Conservation (phyloP, 208 protist species). For the Balamuthia mandrillaris region DNA sequence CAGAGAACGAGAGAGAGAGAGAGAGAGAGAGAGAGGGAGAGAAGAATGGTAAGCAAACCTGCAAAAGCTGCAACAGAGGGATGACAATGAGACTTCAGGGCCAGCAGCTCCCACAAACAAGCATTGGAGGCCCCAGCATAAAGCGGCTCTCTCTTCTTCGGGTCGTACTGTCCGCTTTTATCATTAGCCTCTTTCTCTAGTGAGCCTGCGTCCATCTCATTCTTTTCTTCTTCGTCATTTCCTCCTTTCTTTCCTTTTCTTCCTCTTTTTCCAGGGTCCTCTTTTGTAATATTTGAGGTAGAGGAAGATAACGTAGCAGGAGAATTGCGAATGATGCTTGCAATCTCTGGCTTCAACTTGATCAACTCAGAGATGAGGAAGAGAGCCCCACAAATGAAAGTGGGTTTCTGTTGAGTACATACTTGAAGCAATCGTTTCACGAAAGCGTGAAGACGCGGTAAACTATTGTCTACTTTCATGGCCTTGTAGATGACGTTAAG, state of each 20-base stretch:
- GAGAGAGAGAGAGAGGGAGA: neutral
- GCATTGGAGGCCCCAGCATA: conserved; percentile 42
- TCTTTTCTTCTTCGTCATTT: neutral
- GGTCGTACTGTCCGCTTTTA: conserved; percentile 5
- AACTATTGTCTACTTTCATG: conserved; percentile 40
- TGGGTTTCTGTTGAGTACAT: conserved; percentile 23
- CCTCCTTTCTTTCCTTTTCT: neutral
- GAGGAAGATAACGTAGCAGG: neutral
- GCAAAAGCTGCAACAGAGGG: conserved; percentile 47
- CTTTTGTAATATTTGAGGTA: neutral
- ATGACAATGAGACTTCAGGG: conserved; percentile 55
- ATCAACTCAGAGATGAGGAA: conserved; percentile 57
- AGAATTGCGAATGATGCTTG: neutral
- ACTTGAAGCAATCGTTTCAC: conserved; percentile 58
- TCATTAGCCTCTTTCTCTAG: neutral
- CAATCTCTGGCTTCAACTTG: conserved; percentile 19
- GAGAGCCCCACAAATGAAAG: conserved; percentile 51
- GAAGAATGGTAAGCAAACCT: neutral
- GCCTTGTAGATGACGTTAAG: conserved; percentile 59
- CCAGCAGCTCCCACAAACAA: conserved; percentile 49
- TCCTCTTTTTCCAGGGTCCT: neutral
- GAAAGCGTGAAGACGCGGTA: conserved; percentile 44
- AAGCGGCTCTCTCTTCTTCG: conserved; percentile 46
- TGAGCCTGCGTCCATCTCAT: neutral
- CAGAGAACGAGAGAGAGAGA: neutral